phyloP scores from a whole-genome alignment of 108 stramenopile species.

The Skeletonema tropicum region DNA sequence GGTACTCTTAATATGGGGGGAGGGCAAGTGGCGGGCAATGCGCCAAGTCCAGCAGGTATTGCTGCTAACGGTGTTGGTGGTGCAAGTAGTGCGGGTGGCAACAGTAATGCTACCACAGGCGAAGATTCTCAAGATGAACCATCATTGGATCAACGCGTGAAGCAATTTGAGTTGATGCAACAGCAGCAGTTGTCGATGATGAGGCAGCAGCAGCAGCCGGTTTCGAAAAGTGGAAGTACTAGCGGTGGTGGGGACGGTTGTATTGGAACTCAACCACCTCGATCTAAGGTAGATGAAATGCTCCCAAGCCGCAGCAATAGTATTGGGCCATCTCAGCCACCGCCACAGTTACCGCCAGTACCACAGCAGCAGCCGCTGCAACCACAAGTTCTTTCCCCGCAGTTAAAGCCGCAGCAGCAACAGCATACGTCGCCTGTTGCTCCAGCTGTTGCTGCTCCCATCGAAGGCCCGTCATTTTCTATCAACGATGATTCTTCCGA shows the following conservation, averaged over 20 bases:
- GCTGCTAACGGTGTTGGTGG: not conserved
- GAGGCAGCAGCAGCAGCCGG: slow-evolving; percentile 7
- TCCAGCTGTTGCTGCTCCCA: not conserved
- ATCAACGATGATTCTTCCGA: not conserved
- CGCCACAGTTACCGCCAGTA: not conserved
- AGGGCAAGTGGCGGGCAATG: not conserved
- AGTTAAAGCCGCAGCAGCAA: not conserved
- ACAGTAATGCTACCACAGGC: not conserved
- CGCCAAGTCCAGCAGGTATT: not conserved
- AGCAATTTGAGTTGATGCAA: slow-evolving; percentile 15
- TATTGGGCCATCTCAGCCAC: not conserved
- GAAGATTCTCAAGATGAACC: slow-evolving; percentile 1
- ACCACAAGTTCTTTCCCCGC: not conserved
- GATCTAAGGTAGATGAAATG: not conserved
- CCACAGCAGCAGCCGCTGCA: not conserved
- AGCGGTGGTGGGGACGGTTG: not conserved
- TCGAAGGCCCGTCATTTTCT: not conserved
- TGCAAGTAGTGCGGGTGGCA: not conserved
- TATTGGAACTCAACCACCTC: not conserved
- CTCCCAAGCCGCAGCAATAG: not conserved
- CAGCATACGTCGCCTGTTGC: not conserved
- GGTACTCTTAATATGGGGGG: not conserved
- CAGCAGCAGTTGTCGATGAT: not conserved
- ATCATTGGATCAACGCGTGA: slow-evolving; percentile 12
- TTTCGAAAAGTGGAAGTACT: not conserved